Conservation (phyloP, 495 filamentous ascomycete genomes). For the Neurospora sp. region DNA sequence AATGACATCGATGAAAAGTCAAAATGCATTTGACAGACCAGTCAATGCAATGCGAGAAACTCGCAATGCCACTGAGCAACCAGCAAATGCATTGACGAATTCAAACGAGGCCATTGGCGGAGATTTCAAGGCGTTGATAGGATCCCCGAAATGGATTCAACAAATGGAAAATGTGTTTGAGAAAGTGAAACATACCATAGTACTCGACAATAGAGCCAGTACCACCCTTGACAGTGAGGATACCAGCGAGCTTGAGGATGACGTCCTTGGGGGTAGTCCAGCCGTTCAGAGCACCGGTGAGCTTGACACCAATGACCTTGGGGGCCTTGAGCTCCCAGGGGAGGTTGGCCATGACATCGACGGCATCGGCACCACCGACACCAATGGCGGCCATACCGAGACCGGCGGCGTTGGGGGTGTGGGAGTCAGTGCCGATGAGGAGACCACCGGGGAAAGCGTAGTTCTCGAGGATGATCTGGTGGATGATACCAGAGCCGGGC, state of each 20-base stretch:
- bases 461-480: conserved; percentile 98
- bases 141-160: background rate
- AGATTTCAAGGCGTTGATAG: background rate
- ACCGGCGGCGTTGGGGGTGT: conserved; percentile 97
- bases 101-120: background rate
- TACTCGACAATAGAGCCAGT: conserved; percentile 97
- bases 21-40: background rate
- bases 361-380: conserved; percentile 97
- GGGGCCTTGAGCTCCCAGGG: conserved; percentile 98
- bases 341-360: conserved; percentile 96
- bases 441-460: conserved; percentile 96
- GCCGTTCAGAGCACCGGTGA: conserved; percentile 81
- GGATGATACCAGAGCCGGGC: conserved; percentile 98
- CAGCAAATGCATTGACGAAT: background rate
- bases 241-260: conserved; percentile 95
- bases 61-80: background rate
- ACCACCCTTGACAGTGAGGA: conserved; percentile 95
- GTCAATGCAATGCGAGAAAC: background rate
- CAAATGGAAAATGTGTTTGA: conserved; percentile 14
- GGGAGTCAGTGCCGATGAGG: conserved; percentile 96
- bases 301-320: conserved; percentile 91
- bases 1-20: background rate
- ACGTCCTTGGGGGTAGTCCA: conserved; percentile 97
- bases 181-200: conserved; percentile 48
- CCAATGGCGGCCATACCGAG: conserved; percentile 93